phyloP scores from a whole-genome alignment of 345 rosid species.

The Camelina neglecta region DNA sequence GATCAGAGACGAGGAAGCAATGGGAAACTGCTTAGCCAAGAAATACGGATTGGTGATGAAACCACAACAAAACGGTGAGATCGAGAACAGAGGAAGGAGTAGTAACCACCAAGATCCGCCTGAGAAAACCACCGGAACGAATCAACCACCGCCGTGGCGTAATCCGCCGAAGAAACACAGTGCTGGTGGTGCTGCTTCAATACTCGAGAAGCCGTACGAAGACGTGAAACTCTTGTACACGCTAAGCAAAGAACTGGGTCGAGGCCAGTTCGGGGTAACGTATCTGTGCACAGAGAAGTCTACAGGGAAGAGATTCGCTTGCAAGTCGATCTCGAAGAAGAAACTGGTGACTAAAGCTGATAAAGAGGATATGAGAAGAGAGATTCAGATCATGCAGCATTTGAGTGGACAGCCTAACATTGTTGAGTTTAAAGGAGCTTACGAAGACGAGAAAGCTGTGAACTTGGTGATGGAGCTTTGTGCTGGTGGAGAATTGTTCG shows the following conservation, averaged over 20 bases:
- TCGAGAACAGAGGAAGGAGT: constrained; percentile 37
- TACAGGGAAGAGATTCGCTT: constrained; percentile 64
- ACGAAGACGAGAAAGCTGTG: constrained; percentile 74
- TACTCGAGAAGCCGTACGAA: constrained; percentile 73
- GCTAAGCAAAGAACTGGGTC: constrained; percentile 70
- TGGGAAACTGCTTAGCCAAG: constrained; percentile 64
- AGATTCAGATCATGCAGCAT: constrained; percentile 91
- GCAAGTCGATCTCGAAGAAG: constrained; percentile 82
- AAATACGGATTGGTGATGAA: constrained; percentile 18
- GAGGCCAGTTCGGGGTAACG: constrained; percentile 91
- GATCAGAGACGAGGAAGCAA: background rate
- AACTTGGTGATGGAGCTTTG: constrained; percentile 90
- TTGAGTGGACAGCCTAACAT: constrained; percentile 85
- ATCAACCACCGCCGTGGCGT: constrained; percentile 44
- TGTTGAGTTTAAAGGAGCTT: constrained; percentile 82
- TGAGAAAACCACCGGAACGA: constrained; percentile 20
- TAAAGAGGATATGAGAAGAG: constrained; percentile 74
- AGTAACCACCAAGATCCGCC: constrained; percentile 41
- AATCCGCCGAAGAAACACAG: constrained; percentile 29
- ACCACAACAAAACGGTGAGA: constrained; percentile 6
- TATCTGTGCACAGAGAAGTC: constrained; percentile 73
- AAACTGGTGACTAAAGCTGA: constrained; percentile 61
- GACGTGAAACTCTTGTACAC: constrained; percentile 64
- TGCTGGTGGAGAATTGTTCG: constrained; percentile 92
- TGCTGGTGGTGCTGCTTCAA: constrained; percentile 43